phyloP scores from a whole-genome alignment of 1,284 basidiomycete genomes.

The Trichosporon sp. region DNA sequence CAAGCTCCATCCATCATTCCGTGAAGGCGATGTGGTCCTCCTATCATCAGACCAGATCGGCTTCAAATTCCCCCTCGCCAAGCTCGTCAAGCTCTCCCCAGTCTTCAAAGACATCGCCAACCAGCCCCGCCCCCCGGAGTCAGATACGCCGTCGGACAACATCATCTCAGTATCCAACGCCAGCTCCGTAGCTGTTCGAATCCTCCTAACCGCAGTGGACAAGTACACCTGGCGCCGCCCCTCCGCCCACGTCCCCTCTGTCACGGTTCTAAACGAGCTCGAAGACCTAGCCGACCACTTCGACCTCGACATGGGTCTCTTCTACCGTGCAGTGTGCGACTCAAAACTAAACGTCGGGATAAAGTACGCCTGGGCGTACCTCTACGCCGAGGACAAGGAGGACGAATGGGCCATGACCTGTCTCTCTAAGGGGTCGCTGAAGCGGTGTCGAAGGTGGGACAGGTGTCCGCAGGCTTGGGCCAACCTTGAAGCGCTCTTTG shows the following conservation, averaged over 20 bases:
- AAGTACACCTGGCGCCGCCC: too few species aligned
- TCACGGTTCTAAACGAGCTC: background rate
- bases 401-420: background rate
- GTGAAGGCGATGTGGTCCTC: background rate
- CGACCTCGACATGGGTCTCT: background rate
- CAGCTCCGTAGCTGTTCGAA: too few species aligned
- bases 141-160: too few species aligned
- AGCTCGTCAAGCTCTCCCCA: background rate
- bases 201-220: too few species aligned
- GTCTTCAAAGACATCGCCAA: background rate
- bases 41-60: background rate
- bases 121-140: background rate
- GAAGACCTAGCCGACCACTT: background rate
- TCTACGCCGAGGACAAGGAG: background rate
- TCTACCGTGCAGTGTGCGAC: background rate
- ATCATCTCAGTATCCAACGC: too few species aligned
- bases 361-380: background rate
- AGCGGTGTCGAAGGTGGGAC: too few species aligned
- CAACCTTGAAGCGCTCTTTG: too few species aligned
- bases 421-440: too few species aligned
- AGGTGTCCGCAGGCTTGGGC: too few species aligned
- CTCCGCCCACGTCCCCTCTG: background rate
- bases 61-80: background rate
- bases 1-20: background rate
- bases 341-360: background rate